Conservation (phyloP, 2,329 filamentous ascomycete species). For the Grosmannia serpens region DNA sequence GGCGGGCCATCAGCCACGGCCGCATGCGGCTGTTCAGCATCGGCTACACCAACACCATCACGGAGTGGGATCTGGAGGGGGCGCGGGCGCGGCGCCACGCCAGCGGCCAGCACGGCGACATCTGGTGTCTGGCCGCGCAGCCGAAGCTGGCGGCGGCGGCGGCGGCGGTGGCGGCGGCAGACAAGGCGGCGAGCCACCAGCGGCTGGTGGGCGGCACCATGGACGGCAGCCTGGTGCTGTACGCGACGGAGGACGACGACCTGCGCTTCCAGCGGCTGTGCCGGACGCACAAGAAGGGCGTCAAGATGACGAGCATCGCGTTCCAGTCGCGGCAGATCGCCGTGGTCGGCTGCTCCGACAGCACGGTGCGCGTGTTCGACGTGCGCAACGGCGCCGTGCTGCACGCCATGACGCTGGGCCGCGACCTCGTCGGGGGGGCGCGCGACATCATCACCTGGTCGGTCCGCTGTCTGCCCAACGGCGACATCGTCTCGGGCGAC, state of each 20-base stretch:
- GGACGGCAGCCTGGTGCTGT: slow-evolving; percentile 77
- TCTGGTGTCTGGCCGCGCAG: slow-evolving; percentile 91
- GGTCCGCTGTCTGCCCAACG: slow-evolving; percentile 75
- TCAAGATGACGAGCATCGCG: slow-evolving; percentile 79
- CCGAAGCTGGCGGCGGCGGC: slow-evolving; percentile 37
- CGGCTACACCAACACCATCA: slow-evolving; percentile 82
- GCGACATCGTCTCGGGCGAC: slow-evolving; percentile 88
- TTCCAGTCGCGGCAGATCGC: slow-evolving; percentile 78
- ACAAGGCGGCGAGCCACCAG: slow-evolving; percentile 14
- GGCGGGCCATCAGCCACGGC: slow-evolving; percentile 43
- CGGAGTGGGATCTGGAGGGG: slow-evolving; percentile 84
- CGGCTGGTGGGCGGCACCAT: slow-evolving; percentile 79
- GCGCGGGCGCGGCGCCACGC: slow-evolving; percentile 70
- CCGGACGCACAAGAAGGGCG: slow-evolving; percentile 57
- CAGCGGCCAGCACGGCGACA: slow-evolving; percentile 86
- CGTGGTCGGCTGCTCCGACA: slow-evolving; percentile 90
- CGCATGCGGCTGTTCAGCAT: slow-evolving; percentile 88
- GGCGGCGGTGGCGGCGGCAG: slow-evolving; percentile 10
- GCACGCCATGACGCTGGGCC: slow-evolving; percentile 75
- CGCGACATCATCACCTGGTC: slow-evolving; percentile 90
- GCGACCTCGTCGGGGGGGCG: slow-evolving; percentile 61
- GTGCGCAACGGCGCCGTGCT: slow-evolving; percentile 65
- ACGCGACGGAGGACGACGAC: slow-evolving; percentile 76
- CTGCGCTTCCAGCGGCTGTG: slow-evolving; percentile 69
- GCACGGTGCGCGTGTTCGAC: slow-evolving; percentile 85